Evolutionary conservation across 2,329 filamentous ascomycete species (phyloP), one percentile per base, ranked within the genome.

Genomic region (Clarireedia sp.): DNA sequence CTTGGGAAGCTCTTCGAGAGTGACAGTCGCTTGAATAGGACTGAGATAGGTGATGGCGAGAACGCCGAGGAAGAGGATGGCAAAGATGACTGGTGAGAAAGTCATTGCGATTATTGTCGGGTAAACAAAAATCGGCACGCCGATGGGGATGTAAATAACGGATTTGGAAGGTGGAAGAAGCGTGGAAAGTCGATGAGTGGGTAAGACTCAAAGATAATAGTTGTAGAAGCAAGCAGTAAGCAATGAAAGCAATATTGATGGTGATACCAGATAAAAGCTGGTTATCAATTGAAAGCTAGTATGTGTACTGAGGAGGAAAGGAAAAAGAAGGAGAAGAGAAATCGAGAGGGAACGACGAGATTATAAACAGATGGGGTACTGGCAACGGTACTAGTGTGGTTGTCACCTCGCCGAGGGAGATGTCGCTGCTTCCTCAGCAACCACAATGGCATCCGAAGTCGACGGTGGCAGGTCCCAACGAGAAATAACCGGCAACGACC

Each of bases 71-170:
- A 54, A n/a, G 7, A 45, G 41, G 41, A 12, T 23, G 5, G 41
- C n/a, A 19, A 19, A 45, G 19, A 45, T 23, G 19, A 50, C 9
- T 7, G 19, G 8, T 2, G 10, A 3, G 26, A 49, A 54, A 2
- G 45, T 50, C 52, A 54, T 54, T 44, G 45, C 23, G 19, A 9
- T n/a, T 46, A 54, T 50, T 43, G 24, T 23, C 33, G 52, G 33
- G 14, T 21, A 10, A 49, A 33, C 37, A 50, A 49, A 19, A 54
- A 50, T 50, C 45, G 52, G 52, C 46, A 44, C 52, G 52, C 52
- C 52, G 52, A 54, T 14, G 12, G 8, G 21, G 40, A 37, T 17
- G 14, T 10, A 37, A 16, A 40, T 21, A 37, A 19, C 41, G 17
- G 14, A 16, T 9, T 17, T 19, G 24, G 48, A 36, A 23, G 16